Evolutionary conservation across 140 eudicot genomes (phyloP).

Genomic region (Anethum foeniculum): DNA sequence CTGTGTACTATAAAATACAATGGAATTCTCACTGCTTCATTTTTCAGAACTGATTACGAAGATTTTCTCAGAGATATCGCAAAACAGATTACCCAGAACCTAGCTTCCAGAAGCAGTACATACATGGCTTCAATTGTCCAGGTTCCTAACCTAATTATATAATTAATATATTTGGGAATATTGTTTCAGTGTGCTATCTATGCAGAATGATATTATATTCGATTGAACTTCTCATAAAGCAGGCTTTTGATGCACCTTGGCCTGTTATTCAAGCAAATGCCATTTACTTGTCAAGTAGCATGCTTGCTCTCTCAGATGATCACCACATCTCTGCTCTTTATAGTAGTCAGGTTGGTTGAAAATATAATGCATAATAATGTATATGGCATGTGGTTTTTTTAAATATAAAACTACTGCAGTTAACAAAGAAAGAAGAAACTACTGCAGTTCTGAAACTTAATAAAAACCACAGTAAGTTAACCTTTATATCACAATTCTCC

Average conservation of each 20-base stretch:
- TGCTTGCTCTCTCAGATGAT: slow-evolving; percentile 76
- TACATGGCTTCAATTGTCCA: slow-evolving; percentile 86
- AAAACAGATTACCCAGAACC: slow-evolving; percentile 55
- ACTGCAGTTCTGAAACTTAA: neutral
- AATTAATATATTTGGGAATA: neutral
- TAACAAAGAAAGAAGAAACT: neutral
- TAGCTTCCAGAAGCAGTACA: slow-evolving; percentile 67
- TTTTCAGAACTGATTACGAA: slow-evolving; percentile 80
- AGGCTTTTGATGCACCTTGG: slow-evolving; percentile 99
- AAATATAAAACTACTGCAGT: neutral
- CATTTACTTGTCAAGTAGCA: slow-evolving; percentile 75
- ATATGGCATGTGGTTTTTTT: neutral
- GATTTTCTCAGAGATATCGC: slow-evolving; percentile 85
- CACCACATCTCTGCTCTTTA: slow-evolving; percentile 59
- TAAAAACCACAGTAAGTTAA: neutral
- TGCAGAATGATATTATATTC: slow-evolving; percentile 1
- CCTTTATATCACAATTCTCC: neutral
- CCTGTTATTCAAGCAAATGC: slow-evolving; percentile 96
- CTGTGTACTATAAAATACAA: neutral
- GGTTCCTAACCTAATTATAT: slow-evolving; percentile 11
- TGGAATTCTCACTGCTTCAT: neutral
- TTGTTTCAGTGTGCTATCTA: neutral
- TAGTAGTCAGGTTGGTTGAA: slow-evolving; percentile 52
- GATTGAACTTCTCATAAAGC: slow-evolving; percentile 13
- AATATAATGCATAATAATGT: neutral